Evolutionary conservation across 768 basidiomycete species (phyloP).

Genomic region (Botryobasidium botryosum): DNA sequence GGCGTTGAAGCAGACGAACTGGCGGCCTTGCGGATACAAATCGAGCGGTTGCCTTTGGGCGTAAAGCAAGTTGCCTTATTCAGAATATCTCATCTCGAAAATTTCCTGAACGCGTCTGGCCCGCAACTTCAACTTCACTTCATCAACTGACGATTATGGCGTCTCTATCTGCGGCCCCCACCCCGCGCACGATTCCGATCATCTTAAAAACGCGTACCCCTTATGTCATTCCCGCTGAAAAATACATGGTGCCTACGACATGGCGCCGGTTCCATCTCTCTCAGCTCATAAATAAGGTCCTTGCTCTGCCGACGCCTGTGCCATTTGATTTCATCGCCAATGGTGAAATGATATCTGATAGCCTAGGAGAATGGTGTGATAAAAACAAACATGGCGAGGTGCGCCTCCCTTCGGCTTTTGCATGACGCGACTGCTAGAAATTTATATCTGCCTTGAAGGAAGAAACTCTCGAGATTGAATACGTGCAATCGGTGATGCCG

Average conservation of each 20-base stretch:
- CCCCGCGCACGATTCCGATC: constrained; percentile 24
- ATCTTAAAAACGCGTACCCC: constrained; percentile 56
- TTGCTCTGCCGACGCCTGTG: constrained; percentile 51
- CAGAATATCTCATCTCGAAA: too few relatives aligned
- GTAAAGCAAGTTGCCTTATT: too few relatives aligned
- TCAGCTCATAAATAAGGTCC: constrained; percentile 88
- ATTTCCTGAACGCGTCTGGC: too few relatives aligned
- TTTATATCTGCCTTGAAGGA: constrained; percentile 31
- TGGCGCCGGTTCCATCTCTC: constrained; percentile 97
- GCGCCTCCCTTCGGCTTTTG: constrained; percentile 12
- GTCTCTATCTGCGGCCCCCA: background rate
- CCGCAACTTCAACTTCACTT: too few relatives aligned
- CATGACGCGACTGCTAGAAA: background rate
- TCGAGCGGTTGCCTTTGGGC: too few relatives aligned
- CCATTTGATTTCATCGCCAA: constrained; percentile 88
- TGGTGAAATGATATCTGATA: constrained; percentile 61
- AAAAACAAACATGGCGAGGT: constrained; percentile 61
- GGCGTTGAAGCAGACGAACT: too few relatives aligned
- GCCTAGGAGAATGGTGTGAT: constrained; percentile 55
- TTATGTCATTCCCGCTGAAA: constrained; percentile 68
- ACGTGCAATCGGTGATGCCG: constrained; percentile 77
- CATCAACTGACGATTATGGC: too few relatives aligned
- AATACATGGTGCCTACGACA: constrained; percentile 77
- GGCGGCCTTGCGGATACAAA: too few relatives aligned
- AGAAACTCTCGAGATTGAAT: constrained; percentile 83